phyloP scores from a whole-genome alignment of 768 basidiomycete species.

The Phlegmacium glaucopus region DNA sequence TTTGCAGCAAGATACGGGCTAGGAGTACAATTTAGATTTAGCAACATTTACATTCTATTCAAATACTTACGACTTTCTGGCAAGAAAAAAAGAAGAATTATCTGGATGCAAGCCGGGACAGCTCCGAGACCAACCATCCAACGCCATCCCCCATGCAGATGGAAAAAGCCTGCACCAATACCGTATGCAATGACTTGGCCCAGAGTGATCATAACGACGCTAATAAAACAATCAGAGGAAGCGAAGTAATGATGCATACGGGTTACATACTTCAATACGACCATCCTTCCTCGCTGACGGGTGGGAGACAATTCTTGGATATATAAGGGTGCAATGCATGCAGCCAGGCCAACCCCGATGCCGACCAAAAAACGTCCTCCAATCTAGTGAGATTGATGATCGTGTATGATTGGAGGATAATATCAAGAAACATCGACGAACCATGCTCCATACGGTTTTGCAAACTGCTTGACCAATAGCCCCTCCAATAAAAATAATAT shows the following conservation, averaged over 20 bases:
- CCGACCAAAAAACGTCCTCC: constrained; percentile 75
- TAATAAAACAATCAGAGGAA: constrained; percentile 6
- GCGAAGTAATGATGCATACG: too few species aligned
- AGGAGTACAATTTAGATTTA: background rate
- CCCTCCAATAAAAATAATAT: constrained; percentile 71
- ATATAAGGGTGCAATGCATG: constrained; percentile 77
- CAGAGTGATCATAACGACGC: constrained; percentile 75
- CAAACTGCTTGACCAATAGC: constrained; percentile 70
- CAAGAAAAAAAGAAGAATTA: constrained; percentile 56
- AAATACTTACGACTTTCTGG: constrained; percentile 70
- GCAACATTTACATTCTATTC: background rate
- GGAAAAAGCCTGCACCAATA: constrained; percentile 64
- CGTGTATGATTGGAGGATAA: background rate
- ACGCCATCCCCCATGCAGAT: constrained; percentile 64
- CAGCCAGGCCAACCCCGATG: constrained; percentile 69
- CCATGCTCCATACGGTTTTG: constrained; percentile 71
- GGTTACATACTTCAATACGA: constrained; percentile 57
- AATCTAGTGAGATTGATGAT: constrained; percentile 36
- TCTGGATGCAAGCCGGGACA: constrained; percentile 64
- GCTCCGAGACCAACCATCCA: constrained; percentile 83
- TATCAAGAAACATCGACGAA: constrained; percentile 19
- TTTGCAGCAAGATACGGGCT: constrained; percentile 62
- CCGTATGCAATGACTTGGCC: constrained; percentile 81
- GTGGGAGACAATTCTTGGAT: constrained; percentile 84
- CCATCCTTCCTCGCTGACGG: constrained; percentile 69